phyloP scores from a whole-genome alignment of 1,284 basidiomycete species.

The Cryptococcus sp. region DNA sequence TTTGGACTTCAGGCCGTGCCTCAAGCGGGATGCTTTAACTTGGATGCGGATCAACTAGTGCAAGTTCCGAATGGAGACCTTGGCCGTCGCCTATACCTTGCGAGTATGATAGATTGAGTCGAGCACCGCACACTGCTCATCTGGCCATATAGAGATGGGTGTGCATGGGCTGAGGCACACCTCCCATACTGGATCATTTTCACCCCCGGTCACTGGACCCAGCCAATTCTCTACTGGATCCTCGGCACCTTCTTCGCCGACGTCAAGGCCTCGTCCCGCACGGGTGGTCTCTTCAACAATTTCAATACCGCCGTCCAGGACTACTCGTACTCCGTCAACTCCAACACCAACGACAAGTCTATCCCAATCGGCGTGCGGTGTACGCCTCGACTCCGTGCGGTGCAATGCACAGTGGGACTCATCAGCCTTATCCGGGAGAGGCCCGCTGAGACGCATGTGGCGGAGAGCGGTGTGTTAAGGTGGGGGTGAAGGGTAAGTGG shows the following conservation, averaged over 20 bases:
- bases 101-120: constrained; percentile 1
- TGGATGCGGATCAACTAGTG: constrained; percentile 25
- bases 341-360: constrained; percentile 10
- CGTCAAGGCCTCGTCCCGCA: constrained; percentile 21
- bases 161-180: constrained; percentile 18
- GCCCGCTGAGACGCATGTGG: constrained; percentile 19
- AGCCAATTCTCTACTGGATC: constrained; percentile 27
- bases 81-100: constrained; percentile 15
- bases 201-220: constrained; percentile 24
- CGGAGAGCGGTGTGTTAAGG: constrained; percentile 3
- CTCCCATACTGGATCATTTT: constrained; percentile 22
- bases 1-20: constrained; percentile 26
- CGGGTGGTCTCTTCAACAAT: constrained; percentile 28
- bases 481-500: background rate
- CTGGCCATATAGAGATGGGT: constrained; percentile 2
- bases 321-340: constrained; percentile 23
- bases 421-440: constrained; percentile 23
- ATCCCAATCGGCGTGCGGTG: constrained; percentile 21
- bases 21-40: constrained; percentile 23
- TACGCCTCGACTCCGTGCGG: constrained; percentile 14
- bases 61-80: constrained; percentile 9
- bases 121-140: background rate
- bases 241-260: constrained; percentile 30
- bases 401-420: constrained; percentile 16
- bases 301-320: constrained; percentile 24